Evolutionary conservation across 805 yeast genomes (phyloP), one percentile per base, ranked within the genome.

Genomic region (Candida vartiovaarae): DNA sequence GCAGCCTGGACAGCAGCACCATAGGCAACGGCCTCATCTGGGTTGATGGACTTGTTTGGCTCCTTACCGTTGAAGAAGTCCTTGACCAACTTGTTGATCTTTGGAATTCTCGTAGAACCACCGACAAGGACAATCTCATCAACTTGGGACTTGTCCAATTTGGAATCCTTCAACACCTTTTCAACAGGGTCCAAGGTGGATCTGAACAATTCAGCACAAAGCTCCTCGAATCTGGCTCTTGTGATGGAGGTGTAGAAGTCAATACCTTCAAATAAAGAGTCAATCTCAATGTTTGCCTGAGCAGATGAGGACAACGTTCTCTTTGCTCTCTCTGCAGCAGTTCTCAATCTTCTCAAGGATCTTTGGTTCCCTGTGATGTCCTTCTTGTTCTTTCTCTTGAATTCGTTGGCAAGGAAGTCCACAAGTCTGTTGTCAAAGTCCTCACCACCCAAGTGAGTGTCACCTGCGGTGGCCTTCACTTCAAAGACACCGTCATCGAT

Each of bases 1-100:
- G 98, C 98, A 46, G 96, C 98, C 75, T 91, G 99, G 52, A 91
- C 97, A 52, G 99, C 97, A 49, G 98, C 98, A 79, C 99, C 99
- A 61, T 82, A 91, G 36, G 98, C 99, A 62, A 91, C 98, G 65
- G 99, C 99, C 76, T 91, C 99, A 73, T 91, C 99, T 52, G 99
- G 98, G 76, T 91, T 91, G 63, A 91, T 91, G 61, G 96, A 91
- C 79, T 90, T 91, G 56, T 95, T 87, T 53, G 95, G 91, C 71
- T 89, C 89, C 78, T 93, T 91, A 60, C 96, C 96, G 62, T 84
- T 80, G 65, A 91, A 91, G 78, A 70, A 89, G 53, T 83, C 77
- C 71, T 91, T 95, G 56, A 91, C 78, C 60, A 91, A 76, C 71
- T 86, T 84, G 74, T 90, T 97, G 57, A 91, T 91, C 78, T 89